Conservation (phyloP, 202 grass and related monocot genomes). For the Bolboschoenoplectus hybrid region DNA sequence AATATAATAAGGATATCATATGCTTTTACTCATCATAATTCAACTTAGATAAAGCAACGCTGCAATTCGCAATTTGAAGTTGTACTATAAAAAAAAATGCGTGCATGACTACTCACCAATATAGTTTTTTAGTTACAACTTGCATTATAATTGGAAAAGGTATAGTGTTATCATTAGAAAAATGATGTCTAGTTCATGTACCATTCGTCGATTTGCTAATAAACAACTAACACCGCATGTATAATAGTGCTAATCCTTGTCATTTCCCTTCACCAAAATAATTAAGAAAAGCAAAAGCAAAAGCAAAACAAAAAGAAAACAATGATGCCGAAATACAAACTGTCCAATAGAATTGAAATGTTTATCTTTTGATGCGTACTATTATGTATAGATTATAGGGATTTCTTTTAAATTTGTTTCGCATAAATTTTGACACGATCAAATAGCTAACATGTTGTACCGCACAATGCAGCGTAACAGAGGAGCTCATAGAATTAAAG, state of each 20-base stretch:
- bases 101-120: neutral
- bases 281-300: neutral
- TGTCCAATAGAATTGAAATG: neutral
- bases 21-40: neutral
- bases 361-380: neutral
- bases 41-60: neutral
- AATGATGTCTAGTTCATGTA: neutral
- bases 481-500: too few species aligned
- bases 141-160: neutral
- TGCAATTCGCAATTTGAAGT: neutral
- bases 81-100: neutral
- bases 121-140: neutral
- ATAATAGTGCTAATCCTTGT: conserved; percentile 5
- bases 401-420: too few species aligned
- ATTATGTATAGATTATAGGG: too few species aligned
- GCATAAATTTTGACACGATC: too few species aligned
- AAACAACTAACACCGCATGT: neutral
- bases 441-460: too few species aligned
- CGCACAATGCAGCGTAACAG: too few species aligned
- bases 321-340: neutral
- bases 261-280: neutral
- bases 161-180: neutral
- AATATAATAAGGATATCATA: neutral
- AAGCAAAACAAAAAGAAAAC: neutral
- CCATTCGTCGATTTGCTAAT: neutral